Conservation (phyloP, 805 yeast species). For the Nakazawaea holstii region DNA sequence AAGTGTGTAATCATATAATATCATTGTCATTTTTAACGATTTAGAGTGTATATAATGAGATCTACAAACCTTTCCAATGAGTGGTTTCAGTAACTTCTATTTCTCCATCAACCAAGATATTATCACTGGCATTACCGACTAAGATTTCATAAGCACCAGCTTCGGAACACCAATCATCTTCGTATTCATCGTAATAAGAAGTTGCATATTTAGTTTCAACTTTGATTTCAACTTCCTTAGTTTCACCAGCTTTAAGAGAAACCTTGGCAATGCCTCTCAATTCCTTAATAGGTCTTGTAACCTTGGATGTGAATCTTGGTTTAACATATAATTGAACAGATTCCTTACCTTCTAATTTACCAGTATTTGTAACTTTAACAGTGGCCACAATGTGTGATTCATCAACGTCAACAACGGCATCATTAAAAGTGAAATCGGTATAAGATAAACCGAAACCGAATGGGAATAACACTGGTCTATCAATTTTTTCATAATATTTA, state of each 20-base stretch:
- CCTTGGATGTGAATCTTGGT: slow-evolving; percentile 25
- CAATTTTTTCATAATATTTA: slow-evolving; percentile 45
- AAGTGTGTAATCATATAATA: no score
- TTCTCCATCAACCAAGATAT: slow-evolving; percentile 11
- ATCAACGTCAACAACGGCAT: slow-evolving; percentile 26
- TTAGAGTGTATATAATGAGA: no score
- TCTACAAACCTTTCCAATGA: slow-evolving; percentile 20
- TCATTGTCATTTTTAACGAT: no score
- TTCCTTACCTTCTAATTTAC: slow-evolving; percentile 40
- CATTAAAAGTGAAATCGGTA: slow-evolving; percentile 35
- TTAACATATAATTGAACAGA: slow-evolving; percentile 44
- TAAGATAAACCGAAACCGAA: slow-evolving; percentile 56
- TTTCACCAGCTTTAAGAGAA: slow-evolving; percentile 34
- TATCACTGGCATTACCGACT: slow-evolving; percentile 30
- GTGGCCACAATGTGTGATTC: slow-evolving; percentile 25
- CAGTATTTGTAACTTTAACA: slow-evolving; percentile 39
- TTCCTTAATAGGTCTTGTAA: slow-evolving; percentile 47
- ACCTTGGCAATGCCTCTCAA: slow-evolving; percentile 48
- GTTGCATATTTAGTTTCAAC: slow-evolving; percentile 40
- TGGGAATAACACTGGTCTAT: slow-evolving; percentile 42
- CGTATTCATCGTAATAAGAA: slow-evolving; percentile 43
- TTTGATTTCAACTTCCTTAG: slow-evolving; percentile 27
- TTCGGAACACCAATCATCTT: slow-evolving; percentile 42
- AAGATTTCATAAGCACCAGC: slow-evolving; percentile 41
- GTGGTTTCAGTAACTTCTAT: slow-evolving; percentile 15